These are phyloP conservation scores for Ichthyophthirius multifiliis DNA, from an alignment of 169 alveolate genomes.

Conservation along the genomic window DNA sequence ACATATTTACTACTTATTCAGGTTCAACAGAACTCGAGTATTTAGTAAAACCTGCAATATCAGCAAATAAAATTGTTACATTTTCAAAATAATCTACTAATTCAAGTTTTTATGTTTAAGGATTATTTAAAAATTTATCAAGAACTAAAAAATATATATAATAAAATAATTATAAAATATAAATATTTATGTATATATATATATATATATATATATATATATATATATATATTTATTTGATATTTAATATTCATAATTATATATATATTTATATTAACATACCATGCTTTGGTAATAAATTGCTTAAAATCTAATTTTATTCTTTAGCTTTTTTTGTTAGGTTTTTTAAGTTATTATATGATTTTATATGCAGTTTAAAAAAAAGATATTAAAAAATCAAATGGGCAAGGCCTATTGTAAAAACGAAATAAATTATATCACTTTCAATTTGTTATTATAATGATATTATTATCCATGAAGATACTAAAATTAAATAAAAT, in stretches of 20 bases:
- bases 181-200: too few relatives aligned
- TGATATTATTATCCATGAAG: not conserved
- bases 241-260: too few relatives aligned
- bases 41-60: slow-evolving; percentile 80
- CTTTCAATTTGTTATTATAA: not conserved
- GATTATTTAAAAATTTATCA: slow-evolving; percentile 22
- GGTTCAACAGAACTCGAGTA: slow-evolving; percentile 59
- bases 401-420: not conserved
- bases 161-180: too few relatives aligned
- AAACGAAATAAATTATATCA: not conserved
- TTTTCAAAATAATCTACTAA: slow-evolving; percentile 59
- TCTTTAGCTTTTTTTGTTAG: not conserved
- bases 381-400: not conserved
- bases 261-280: too few relatives aligned
- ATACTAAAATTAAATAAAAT: not conserved
- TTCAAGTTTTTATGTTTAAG: slow-evolving; percentile 15
- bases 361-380: not conserved
- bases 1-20: slow-evolving; percentile 53
- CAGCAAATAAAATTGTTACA: slow-evolving; percentile 81
- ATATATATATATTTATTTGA: too few relatives aligned
- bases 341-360: not conserved
- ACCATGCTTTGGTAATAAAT: slow-evolving; percentile 30
- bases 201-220: too few relatives aligned
- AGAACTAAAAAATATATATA: too few relatives aligned
- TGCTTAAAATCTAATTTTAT: slow-evolving; percentile 1